These are phyloP conservation scores for Cystobasidium slooffiae DNA, from an alignment of 1,284 basidiomycete genomes.

Conservation along the genomic window DNA sequence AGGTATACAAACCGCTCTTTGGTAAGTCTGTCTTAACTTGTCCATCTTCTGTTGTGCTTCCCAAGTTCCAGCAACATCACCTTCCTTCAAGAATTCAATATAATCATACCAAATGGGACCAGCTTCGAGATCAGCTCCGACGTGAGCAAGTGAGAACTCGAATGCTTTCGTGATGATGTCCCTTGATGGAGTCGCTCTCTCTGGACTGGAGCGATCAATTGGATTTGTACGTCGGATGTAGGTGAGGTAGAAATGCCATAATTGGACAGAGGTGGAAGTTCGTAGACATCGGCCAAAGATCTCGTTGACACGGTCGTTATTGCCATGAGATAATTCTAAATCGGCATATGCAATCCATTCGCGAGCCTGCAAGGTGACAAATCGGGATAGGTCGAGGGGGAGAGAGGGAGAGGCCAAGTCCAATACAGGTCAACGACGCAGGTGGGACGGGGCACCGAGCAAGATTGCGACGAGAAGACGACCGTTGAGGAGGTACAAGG, in stretches of 20 bases:
- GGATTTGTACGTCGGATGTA: conserved; percentile 71
- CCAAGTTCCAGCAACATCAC: conserved; percentile 81
- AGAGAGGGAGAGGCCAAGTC: background rate
- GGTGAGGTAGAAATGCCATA: conserved; percentile 83
- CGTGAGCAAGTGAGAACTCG: conserved; percentile 87
- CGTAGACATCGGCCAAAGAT: conserved; percentile 81
- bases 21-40: conserved; percentile 85
- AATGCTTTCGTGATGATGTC: conserved; percentile 83
- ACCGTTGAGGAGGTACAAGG: background rate
- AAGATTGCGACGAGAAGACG: background rate
- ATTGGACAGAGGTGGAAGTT: conserved; percentile 78
- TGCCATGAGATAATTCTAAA: conserved; percentile 72
- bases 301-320: conserved; percentile 72
- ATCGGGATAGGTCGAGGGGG: background rate
- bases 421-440: background rate
- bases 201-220: conserved; percentile 58
- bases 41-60: conserved; percentile 97
- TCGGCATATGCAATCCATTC: conserved; percentile 66
- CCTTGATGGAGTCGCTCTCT: conserved; percentile 64
- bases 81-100: conserved; percentile 80
- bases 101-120: conserved; percentile 67
- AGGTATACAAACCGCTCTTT: conserved; percentile 90
- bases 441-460: background rate
- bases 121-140: conserved; percentile 71
- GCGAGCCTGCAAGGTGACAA: conserved; percentile 51